A percentile compares a stretch with the other conserved stretches of the same genome.
phyloP scores from a whole-genome alignment of 805 yeast genomes.

The Debaryomyces castellii region DNA sequence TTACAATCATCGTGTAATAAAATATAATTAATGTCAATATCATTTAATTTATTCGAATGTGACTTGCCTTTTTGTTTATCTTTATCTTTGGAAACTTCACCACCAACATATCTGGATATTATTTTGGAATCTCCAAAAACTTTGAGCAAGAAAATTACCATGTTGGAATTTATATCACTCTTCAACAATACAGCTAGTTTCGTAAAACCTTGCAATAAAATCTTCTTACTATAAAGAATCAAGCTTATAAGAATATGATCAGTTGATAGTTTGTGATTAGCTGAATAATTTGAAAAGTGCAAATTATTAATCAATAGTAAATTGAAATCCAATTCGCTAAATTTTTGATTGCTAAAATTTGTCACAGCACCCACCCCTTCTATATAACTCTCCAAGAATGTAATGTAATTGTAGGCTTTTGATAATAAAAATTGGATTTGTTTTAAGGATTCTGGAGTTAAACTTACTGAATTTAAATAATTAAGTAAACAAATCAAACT shows the following conservation, averaged over 20 bases:
- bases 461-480: conserved; percentile 35
- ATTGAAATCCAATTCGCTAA: conserved; percentile 31
- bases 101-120: conserved; percentile 19
- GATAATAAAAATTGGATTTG: conserved; percentile 41
- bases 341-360: conserved; percentile 23
- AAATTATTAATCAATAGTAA: conserved; percentile 28
- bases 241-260: conserved; percentile 30
- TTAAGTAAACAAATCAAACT: conserved; percentile 40
- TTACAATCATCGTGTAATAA: conserved; percentile 50
- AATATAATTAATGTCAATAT: conserved; percentile 19
- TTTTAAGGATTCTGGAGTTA: conserved; percentile 40
- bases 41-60: conserved; percentile 14
- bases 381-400: conserved; percentile 38
- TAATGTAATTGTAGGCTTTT: conserved; percentile 40
- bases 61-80: conserved; percentile 20
- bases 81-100: conserved; percentile 12
- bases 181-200: conserved; percentile 31
- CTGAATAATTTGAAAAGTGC: conserved; percentile 24
- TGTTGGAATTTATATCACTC: conserved; percentile 40
- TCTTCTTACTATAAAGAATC: conserved; percentile 35
- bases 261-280: conserved; percentile 16
- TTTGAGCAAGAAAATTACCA: conserved; percentile 38
- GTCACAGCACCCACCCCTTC: conserved; percentile 33
- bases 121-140: conserved; percentile 37
- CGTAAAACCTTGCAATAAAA: conserved; percentile 34